Percentiles rank a stretch among this genome's conserved stretches.
phyloP scores from a whole-genome alignment of 2,329 filamentous ascomycete genomes.

The Alternaria tenuissima region DNA sequence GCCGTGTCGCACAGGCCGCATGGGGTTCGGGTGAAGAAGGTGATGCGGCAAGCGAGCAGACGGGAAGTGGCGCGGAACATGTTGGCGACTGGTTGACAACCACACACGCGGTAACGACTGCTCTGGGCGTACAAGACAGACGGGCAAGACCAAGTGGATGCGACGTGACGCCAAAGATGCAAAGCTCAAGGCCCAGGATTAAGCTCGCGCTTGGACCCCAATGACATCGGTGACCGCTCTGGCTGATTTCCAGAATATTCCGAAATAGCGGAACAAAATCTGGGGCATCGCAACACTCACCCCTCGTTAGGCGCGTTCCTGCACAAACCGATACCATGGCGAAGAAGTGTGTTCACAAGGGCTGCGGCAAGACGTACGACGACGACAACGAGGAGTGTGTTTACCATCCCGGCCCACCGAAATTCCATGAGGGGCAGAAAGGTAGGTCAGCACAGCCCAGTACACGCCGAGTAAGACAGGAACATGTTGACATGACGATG shows the following conservation, averaged over 20 bases:
- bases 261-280: slow-evolving; percentile 26
- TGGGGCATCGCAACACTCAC: slow-evolving; percentile 12
- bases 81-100: slow-evolving; percentile 1
- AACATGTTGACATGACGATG: slow-evolving; percentile 9
- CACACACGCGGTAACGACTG: neutral
- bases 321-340: slow-evolving; percentile 60
- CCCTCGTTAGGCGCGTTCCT: slow-evolving; percentile 8
- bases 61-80: slow-evolving; percentile 47
- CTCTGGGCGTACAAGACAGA: neutral
- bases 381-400: slow-evolving; percentile 83
- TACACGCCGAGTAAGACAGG: neutral
- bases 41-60: slow-evolving; percentile 64
- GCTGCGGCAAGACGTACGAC: slow-evolving; percentile 87
- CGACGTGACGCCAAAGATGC: slow-evolving; percentile 4
- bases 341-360: slow-evolving; percentile 94
- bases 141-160: neutral
- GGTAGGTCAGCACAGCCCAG: slow-evolving; percentile 61
- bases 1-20: slow-evolving; percentile 76
- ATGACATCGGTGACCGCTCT: slow-evolving; percentile 32
- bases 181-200: slow-evolving; percentile 1
- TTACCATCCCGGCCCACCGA: slow-evolving; percentile 92
- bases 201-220: slow-evolving; percentile 27
- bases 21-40: slow-evolving; percentile 75
- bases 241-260: slow-evolving; percentile 49
- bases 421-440: slow-evolving; percentile 97